Evolutionary conservation across 2,329 filamentous ascomycete genomes (phyloP), one percentile per base, ranked within the genome.

Genomic region (Stagonosporopsis chrysanthemi): DNA sequence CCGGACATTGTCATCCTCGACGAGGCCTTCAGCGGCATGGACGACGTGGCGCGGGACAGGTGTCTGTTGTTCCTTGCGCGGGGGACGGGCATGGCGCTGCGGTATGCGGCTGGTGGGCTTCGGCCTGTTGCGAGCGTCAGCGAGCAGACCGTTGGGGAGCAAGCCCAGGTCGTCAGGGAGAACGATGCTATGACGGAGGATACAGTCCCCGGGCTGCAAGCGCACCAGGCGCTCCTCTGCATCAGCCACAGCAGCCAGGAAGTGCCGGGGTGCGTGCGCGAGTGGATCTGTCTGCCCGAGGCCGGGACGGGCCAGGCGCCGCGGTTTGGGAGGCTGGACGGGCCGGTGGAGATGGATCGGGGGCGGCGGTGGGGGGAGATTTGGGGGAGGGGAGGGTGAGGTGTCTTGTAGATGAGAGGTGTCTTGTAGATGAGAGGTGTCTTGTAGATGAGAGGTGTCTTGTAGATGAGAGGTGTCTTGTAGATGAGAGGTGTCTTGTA

Each of bases 181-280:
- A 19, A 19, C 19, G 29, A 14, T 4, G 29, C 12, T 12, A 4
- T 82, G 11, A 83, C 80, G 0, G 70, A 73, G 1, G 80, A 86
- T 1, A 80, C 77, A 22, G 77, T 94, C 4, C 71, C 69, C 1
- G 92, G 92, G 0, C 76, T 97, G 53, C 82, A 83, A 1, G 80
- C 86, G 0, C 76, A 86, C 22, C 94, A 98, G 77, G 92, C 92
- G 0, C 78, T 99, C 51, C 84, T 98, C n/a, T 92, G 93, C 62
- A 94, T 98, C 58, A 95, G 92, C 60, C 95, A 99, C 78, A 83
- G 94, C 59, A 88, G 88, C 61, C 92, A 97, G 68, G 95, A 99
- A 76, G 90, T 98, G 9, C 95, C 95, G 0, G 88, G 89, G 46
- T 89, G 88, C 64, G 85, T 97, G 23, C 80, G 91, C 43, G 87